Evolutionary conservation across 805 yeast species (phyloP).

Genomic region (Kodamaea jinghongensis): DNA sequence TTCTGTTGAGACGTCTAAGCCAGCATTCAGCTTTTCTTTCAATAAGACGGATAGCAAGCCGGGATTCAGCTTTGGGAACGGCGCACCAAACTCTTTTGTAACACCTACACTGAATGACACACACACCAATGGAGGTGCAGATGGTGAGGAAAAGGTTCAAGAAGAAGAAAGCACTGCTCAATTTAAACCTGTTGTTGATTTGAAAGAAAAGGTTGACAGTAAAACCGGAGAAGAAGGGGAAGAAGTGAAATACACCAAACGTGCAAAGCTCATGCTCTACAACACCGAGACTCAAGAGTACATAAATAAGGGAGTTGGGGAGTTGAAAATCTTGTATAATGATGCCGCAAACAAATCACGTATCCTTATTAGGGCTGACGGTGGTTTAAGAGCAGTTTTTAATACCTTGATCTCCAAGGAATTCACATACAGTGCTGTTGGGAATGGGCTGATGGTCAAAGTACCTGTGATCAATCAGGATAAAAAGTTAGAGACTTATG

Average conservation of each 20-base stretch:
- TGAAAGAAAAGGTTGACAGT: conserved; percentile 45
- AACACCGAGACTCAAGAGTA: conserved; percentile 53
- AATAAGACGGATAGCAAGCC: conserved; percentile 7
- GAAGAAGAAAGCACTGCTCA: conserved; percentile 49
- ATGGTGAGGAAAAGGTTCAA: conserved; percentile 31
- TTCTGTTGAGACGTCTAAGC: conserved; percentile 5
- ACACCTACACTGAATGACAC: conserved; percentile 10
- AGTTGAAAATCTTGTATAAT: conserved; percentile 66
- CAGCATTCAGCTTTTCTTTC: conserved; percentile 8
- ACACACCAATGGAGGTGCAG: conserved; percentile 17
- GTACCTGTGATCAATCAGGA: conserved; percentile 58
- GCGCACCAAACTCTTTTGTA: conserved; percentile 24
- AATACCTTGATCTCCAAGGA: conserved; percentile 61
- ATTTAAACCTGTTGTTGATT: conserved; percentile 37
- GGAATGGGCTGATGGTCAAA: conserved; percentile 65
- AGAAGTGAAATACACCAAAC: conserved; percentile 56
- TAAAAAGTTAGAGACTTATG: conserved; percentile 60
- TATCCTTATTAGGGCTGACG: conserved; percentile 82
- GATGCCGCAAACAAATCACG: conserved; percentile 62
- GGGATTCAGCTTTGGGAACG: conserved; percentile 17
- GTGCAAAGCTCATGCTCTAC: conserved; percentile 68
- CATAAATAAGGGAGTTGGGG: conserved; percentile 74
- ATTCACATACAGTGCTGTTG: conserved; percentile 57
- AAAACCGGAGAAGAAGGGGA: conserved; percentile 86
- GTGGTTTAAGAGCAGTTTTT: conserved; percentile 73